phyloP scores from a whole-genome alignment of 441 rosid genomes.

The Raphanus hybrid region DNA sequence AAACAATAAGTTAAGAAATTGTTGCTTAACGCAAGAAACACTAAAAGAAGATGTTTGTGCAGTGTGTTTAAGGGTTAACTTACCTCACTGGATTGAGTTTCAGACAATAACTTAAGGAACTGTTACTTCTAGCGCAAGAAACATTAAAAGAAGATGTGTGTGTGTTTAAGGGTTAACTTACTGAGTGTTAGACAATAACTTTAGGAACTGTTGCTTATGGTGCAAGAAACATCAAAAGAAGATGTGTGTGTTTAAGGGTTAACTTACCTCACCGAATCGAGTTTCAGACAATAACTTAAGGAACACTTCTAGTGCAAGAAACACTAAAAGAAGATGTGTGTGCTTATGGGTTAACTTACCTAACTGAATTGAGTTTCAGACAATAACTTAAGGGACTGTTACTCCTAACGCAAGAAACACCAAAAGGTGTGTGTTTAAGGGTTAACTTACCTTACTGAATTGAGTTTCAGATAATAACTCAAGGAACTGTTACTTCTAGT shows the following conservation, averaged over 20 bases:
- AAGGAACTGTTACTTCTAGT: background rate
- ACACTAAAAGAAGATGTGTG: background rate
- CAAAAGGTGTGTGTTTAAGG: no score
- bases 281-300: no score
- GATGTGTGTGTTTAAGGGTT: background rate
- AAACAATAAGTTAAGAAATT: background rate
- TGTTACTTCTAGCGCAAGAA: background rate
- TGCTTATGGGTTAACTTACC: background rate
- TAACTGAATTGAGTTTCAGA: no score
- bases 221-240: background rate
- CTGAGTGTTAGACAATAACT: background rate
- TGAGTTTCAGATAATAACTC: background rate
- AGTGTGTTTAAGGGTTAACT: background rate
- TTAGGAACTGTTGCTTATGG: background rate
- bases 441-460: no score
- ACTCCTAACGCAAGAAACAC: no score
- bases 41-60: background rate
- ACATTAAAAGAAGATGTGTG: background rate
- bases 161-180: background rate
- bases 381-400: no score
- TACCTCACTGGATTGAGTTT: background rate
- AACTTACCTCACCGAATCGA: slow-evolving; percentile 31
- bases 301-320: background rate
- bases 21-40: slow-evolving; percentile 35
- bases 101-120: background rate